Evolutionary conservation across 2,329 filamentous ascomycete species (phyloP).

Genomic region (Talaromyces verruculosus): DNA sequence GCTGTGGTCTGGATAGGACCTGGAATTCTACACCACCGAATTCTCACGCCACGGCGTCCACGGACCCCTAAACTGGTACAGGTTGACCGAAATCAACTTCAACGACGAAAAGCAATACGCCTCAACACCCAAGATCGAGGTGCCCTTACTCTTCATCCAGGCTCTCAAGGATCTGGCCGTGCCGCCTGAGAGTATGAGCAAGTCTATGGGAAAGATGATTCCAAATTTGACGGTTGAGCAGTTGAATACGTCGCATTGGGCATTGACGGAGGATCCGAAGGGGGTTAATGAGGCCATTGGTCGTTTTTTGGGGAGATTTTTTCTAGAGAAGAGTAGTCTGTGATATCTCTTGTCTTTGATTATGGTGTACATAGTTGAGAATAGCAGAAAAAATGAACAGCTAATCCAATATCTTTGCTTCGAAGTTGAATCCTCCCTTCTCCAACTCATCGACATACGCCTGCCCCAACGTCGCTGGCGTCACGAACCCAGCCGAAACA

Average conservation of each 20-base stretch:
- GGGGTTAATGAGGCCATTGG: slow-evolving; percentile 69
- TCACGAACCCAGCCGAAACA: slow-evolving; percentile 48
- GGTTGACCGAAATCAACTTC: slow-evolving; percentile 69
- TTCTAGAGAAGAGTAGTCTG: slow-evolving; percentile 34
- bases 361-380: neutral
- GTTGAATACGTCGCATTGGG: slow-evolving; percentile 78
- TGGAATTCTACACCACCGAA: slow-evolving; percentile 74
- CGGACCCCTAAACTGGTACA: slow-evolving; percentile 88
- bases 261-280: slow-evolving; percentile 68
- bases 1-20: slow-evolving; percentile 47
- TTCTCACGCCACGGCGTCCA: slow-evolving; percentile 71
- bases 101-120: slow-evolving; percentile 64
- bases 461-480: slow-evolving; percentile 50
- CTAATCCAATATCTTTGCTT: slow-evolving; percentile 38
- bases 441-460: slow-evolving; percentile 48
- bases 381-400: neutral
- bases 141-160: slow-evolving; percentile 72
- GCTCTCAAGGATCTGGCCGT: slow-evolving; percentile 71
- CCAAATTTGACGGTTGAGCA: slow-evolving; percentile 64
- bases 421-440: slow-evolving; percentile 44
- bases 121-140: slow-evolving; percentile 47
- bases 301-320: slow-evolving; percentile 64
- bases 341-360: neutral
- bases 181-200: slow-evolving; percentile 64
- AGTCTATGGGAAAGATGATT: slow-evolving; percentile 68